Percentiles rank a stretch among this genome's conserved stretches.
Conservation (phyloP, 768 basidiomycete species). For the Hysterangium stoloniferum region DNA sequence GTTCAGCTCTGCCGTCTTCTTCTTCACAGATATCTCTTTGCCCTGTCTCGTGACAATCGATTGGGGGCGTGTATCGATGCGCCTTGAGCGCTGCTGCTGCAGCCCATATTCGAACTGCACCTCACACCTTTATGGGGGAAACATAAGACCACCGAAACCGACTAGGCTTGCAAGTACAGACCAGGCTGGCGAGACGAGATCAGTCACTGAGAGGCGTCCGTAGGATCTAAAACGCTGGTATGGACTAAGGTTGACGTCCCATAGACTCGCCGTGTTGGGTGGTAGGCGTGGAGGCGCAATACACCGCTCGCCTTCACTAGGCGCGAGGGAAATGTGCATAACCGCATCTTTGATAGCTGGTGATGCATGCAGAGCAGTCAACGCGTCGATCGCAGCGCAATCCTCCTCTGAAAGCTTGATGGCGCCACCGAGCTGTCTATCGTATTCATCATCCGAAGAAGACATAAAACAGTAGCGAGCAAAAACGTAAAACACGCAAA, state of each 20-base stretch:
- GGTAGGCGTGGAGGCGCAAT: too few species aligned
- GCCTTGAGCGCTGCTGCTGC: constrained; percentile 45
- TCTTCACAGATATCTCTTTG: constrained; percentile 49
- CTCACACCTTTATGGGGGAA: constrained; percentile 51
- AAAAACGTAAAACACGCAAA: too few species aligned
- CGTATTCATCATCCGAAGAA: constrained; percentile 7
- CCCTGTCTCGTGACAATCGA: constrained; percentile 51
- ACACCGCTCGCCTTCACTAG: too few species aligned
- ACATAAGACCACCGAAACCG: not conserved
- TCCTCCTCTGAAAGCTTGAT: constrained; percentile 7
- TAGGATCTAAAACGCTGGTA: constrained; percentile 2
- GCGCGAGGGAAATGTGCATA: too few species aligned
- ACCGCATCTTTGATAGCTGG: too few species aligned
- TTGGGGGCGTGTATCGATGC: constrained; percentile 42
- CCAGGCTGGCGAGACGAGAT: constrained; percentile 57
- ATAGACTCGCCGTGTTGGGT: too few species aligned
- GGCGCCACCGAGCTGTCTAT: constrained; percentile 1
- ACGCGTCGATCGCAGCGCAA: not conserved
- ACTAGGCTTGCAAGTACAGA: constrained; percentile 19
- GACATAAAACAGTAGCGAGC: too few species aligned
- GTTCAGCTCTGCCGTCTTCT: constrained; percentile 41
- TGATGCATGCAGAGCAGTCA: not conserved
- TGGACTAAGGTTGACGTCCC: not conserved
- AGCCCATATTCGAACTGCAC: constrained; percentile 73
- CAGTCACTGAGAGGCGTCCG: constrained; percentile 46